phyloP scores from a whole-genome alignment of 305 asterid genomes.

The Fraxinus greggii region DNA sequence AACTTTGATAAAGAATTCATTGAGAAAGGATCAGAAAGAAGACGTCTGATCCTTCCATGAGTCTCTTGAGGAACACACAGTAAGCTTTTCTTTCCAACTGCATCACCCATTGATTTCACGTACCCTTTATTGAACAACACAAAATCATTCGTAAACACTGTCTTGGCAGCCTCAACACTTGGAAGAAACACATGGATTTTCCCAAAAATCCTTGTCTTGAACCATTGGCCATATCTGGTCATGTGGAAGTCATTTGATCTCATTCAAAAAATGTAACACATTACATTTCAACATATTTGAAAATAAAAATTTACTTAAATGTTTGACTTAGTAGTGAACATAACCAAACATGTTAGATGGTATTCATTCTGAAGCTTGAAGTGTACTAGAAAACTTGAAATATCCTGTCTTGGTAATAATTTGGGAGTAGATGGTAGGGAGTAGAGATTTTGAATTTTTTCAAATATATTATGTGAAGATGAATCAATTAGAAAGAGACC shows the following conservation, averaged over 20 bases:
- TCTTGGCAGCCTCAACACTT: constrained; percentile 49
- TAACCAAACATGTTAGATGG: neutral
- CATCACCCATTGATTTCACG: constrained; percentile 56
- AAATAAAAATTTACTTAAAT: neutral
- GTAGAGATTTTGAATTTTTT: neutral
- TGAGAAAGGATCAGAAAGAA: constrained; percentile 57
- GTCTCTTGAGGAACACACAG: constrained; percentile 39
- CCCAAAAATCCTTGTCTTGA: constrained; percentile 57
- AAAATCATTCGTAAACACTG: constrained; percentile 45
- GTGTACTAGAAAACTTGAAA: neutral
- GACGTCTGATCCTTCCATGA: constrained; percentile 44
- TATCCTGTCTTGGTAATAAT: no score
- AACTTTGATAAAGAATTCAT: constrained; percentile 47
- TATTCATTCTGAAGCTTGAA: neutral
- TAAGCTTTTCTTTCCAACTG: constrained; percentile 58
- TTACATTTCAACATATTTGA: neutral
- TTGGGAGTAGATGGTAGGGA: neutral
- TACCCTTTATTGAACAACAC: constrained; percentile 50
- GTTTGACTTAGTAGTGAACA: neutral
- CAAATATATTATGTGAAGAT: neutral
- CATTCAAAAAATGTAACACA: neutral
- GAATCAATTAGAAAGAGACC: neutral
- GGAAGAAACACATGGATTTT: constrained; percentile 51
- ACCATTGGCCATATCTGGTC: constrained; percentile 53
- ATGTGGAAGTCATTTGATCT: neutral